Base-by-base conservation (phyloP, 176 grass and related monocot genomes). In the Tillandsia leiboldiana region DNA sequence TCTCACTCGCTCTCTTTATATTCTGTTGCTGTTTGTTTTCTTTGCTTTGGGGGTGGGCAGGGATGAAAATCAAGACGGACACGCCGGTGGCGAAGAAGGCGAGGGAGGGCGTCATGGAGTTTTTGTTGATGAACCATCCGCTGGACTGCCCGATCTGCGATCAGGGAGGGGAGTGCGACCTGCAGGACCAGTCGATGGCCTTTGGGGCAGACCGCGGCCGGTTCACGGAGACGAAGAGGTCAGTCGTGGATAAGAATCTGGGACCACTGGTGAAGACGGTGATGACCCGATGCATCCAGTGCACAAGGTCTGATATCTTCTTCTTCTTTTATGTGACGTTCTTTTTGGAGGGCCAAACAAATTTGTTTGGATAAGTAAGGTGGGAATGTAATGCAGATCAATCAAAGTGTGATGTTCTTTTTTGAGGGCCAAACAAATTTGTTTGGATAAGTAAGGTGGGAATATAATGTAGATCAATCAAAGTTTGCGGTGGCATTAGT, bases 251-350 rank as follows among this genome's bases (percentile, higher is more conserved):
- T 78, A 99, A 99, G 72, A 90, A 94, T 85, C 63, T 99, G 77
- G 95, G 95, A 1, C 95, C 95, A 7, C 80, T 99, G 75, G 95
- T 99, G 48, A 99, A 99, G 75, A 99, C 95, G 1, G 95, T 99
- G 74, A 99, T 99, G 95, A 99, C 95, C 14, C 87, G 95, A 48
- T 99, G 95, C 84, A 99, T 99, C 90, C 95, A 99, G 63, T 99
- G 95, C 59, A 99, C 95, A 85, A 93, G 95, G 95, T 94, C 22
- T 79, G 50, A 26, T 13, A 48, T 72, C 75, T 64, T 50, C 61
- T 64, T 50, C 61, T 72, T 62, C 2, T n/a, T 79, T 15, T 68
- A 48, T 53, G 14, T 42, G 33, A 42, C 33, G 33, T 7, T 42
- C 4, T 42, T 7, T 42, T 42, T 42, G 5, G 33, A 42, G 33